Conservation (phyloP, 2,329 filamentous ascomycete species). For the Epichloe brachyelytri region DNA sequence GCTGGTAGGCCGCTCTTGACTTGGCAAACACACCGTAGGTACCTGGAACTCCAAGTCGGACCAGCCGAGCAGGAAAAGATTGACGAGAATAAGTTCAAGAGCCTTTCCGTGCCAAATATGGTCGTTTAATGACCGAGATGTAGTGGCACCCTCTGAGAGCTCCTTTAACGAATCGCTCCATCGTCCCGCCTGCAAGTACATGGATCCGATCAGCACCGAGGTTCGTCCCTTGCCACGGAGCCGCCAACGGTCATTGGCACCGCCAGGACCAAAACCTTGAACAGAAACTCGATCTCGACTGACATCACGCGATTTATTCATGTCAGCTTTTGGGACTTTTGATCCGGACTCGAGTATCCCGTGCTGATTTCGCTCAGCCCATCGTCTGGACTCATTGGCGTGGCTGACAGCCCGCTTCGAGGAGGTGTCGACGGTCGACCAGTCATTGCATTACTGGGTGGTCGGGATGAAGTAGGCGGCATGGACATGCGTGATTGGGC, state of each 20-base stretch:
- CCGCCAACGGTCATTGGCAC: slow-evolving; percentile 63
- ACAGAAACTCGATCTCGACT: slow-evolving; percentile 46
- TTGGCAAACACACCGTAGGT: slow-evolving; percentile 41
- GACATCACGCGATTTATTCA: slow-evolving; percentile 33
- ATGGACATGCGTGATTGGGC: slow-evolving; percentile 65
- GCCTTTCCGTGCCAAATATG: slow-evolving; percentile 97
- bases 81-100: slow-evolving; percentile 74
- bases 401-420: slow-evolving; percentile 34
- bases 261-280: slow-evolving; percentile 59
- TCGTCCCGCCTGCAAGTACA: slow-evolving; percentile 79
- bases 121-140: slow-evolving; percentile 70
- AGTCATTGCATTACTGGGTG: slow-evolving; percentile 29
- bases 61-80: slow-evolving; percentile 75
- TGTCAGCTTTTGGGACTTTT: slow-evolving; percentile 23
- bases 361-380: slow-evolving; percentile 24
- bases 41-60: slow-evolving; percentile 71
- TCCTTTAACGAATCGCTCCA: slow-evolving; percentile 84
- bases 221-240: slow-evolving; percentile 71
- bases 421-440: slow-evolving; percentile 38
- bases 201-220: slow-evolving; percentile 65
- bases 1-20: slow-evolving; percentile 31
- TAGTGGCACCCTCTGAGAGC: slow-evolving; percentile 64
- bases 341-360: slow-evolving; percentile 29
- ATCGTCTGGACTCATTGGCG: slow-evolving; percentile 36
- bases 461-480: slow-evolving; percentile 48